Percentiles rank a stretch among this genome's conserved stretches.
These are phyloP conservation scores for Gloeopeniophorella convolvens DNA, from an alignment of 768 basidiomycete genomes.

Conservation along the genomic window DNA sequence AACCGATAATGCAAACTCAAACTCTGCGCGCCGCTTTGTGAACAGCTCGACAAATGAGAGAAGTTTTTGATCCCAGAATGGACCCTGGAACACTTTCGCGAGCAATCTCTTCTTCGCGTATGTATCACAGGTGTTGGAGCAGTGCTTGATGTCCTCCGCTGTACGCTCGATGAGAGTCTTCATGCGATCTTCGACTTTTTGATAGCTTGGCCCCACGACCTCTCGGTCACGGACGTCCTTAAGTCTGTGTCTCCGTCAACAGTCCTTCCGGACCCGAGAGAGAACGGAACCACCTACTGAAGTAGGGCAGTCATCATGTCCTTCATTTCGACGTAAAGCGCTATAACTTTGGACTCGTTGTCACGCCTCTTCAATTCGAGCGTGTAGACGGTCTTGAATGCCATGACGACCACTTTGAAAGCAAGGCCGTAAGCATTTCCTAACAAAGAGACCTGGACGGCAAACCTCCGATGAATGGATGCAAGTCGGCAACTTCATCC, in stretches of 20 bases:
- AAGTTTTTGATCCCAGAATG: slow-evolving; percentile 27
- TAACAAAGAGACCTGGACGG: background rate
- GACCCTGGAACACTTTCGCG: slow-evolving; percentile 25
- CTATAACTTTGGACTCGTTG: slow-evolving; percentile 43
- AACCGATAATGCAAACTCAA: slow-evolving; percentile 27
- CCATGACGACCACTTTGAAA: slow-evolving; percentile 45
- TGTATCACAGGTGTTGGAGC: slow-evolving; percentile 30
- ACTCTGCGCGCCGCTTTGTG: slow-evolving; percentile 22
- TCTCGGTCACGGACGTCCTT: slow-evolving; percentile 28
- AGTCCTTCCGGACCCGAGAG: background rate
- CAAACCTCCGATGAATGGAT: slow-evolving; percentile 27
- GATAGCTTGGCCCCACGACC: slow-evolving; percentile 28
- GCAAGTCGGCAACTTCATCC: slow-evolving; percentile 25
- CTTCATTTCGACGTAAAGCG: slow-evolving; percentile 44
- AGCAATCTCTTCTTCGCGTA: slow-evolving; percentile 28
- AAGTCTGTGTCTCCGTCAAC: slow-evolving; percentile 30
- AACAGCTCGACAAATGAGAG: slow-evolving; percentile 24
- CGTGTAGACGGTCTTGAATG: slow-evolving; percentile 43
- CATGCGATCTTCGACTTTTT: slow-evolving; percentile 30
- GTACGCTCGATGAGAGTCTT: slow-evolving; percentile 26
- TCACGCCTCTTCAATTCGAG: slow-evolving; percentile 43
- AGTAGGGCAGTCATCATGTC: slow-evolving; percentile 35
- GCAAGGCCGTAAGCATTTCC: background rate
- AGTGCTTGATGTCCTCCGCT: slow-evolving; percentile 28
- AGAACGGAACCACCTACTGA: background rate